Percentiles rank a stretch among this genome's conserved stretches.
phyloP scores from a whole-genome alignment of 345 rosid species.

The Brassica rapa region DNA sequence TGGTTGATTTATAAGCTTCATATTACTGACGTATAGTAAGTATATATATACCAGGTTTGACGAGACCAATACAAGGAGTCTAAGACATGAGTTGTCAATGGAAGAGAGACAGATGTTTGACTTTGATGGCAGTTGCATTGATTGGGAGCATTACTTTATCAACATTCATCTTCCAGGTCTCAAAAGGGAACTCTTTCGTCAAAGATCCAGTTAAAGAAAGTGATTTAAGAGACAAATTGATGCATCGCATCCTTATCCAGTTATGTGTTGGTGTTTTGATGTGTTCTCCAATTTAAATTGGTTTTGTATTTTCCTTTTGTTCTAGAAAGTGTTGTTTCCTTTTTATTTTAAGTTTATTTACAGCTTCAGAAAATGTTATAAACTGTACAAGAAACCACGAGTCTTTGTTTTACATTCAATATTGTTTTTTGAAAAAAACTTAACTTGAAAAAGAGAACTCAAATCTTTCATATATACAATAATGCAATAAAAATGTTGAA shows the following conservation, averaged over 20 bases:
- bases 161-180: conserved; percentile 44
- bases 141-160: conserved; percentile 46
- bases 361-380: too few species aligned
- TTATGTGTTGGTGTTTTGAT: too few species aligned
- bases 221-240: not conserved
- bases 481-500: not conserved
- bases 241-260: too few species aligned
- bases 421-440: too few species aligned
- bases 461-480: not conserved
- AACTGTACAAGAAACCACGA: too few species aligned
- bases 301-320: too few species aligned
- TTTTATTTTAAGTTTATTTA: too few species aligned
- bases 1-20: not conserved
- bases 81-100: not conserved
- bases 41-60: not conserved
- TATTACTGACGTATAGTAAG: not conserved
- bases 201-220: not conserved
- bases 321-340: too few species aligned
- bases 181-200: not conserved
- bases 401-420: too few species aligned
- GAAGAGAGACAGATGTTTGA: not conserved
- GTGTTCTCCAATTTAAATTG: too few species aligned
- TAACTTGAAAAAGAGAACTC: too few species aligned
- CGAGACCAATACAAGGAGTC: not conserved
- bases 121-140: conserved; percentile 4